Evolutionary conservation across 176 grass and related monocot genomes (phyloP).

Genomic region (Carex scoparia): DNA sequence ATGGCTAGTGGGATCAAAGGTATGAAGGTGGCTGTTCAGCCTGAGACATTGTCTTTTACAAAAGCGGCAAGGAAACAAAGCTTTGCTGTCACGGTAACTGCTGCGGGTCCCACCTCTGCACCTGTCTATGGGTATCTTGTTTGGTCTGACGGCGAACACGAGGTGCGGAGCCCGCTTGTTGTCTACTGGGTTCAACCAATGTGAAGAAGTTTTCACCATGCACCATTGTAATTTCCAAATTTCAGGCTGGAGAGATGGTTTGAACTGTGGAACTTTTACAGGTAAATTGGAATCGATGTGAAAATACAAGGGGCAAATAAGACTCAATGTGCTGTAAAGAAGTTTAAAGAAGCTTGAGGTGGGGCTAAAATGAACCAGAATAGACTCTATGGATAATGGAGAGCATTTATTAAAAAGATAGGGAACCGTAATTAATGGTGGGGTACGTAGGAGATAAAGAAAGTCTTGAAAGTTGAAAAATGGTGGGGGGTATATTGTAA

Average conservation of each 20-base stretch:
- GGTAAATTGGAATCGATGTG: neutral
- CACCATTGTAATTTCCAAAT: constrained; percentile 1
- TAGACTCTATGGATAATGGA: neutral
- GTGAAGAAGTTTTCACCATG: constrained; percentile 26
- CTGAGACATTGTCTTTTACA: constrained; percentile 60
- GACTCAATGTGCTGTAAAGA: neutral
- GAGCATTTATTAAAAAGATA: neutral
- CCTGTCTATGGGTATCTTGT: constrained; percentile 54
- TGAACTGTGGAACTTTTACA: neutral
- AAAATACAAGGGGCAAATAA: neutral
- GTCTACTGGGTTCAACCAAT: constrained; percentile 70
- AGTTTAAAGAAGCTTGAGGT: neutral
- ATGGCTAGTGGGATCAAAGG: constrained; percentile 27
- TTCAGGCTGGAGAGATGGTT: neutral
- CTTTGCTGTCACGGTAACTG: constrained; percentile 52
- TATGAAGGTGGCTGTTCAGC: constrained; percentile 47
- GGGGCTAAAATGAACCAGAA: neutral
- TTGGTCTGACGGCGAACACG: constrained; percentile 75
- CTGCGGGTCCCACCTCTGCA: neutral
- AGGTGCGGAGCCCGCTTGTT: constrained; percentile 76
- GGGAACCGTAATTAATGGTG: neutral
- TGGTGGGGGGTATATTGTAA: neutral
- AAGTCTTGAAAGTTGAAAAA: neutral
- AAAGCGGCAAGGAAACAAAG: constrained; percentile 36
- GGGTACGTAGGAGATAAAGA: neutral